Percentiles rank a stretch among this genome's conserved stretches.
Evolutionary conservation across 2,329 filamentous ascomycete species (phyloP).

Genomic region (Sporothrix phasma): DNA sequence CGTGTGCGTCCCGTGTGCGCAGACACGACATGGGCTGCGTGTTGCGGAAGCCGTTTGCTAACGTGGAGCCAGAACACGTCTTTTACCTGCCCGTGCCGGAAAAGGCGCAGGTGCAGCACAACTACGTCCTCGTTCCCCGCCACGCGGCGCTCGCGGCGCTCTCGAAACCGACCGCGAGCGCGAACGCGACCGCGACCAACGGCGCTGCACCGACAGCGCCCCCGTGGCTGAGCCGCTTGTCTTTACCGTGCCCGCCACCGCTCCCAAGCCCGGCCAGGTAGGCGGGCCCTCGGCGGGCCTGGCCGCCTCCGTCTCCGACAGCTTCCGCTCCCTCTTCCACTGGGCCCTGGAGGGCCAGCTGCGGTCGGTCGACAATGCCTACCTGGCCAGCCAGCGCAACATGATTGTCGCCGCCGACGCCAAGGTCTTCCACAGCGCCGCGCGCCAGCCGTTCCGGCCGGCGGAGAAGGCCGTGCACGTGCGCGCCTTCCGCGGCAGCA

Average conservation of each 20-base stretch:
- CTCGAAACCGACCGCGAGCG: slow-evolving; percentile 24
- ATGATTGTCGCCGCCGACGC: slow-evolving; percentile 43
- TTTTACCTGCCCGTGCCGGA: slow-evolving; percentile 57
- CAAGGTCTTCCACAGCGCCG: slow-evolving; percentile 46
- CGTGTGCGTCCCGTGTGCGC: no score
- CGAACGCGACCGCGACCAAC: background rate
- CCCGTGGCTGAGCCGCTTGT: slow-evolving; percentile 47
- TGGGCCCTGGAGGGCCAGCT: slow-evolving; percentile 49
- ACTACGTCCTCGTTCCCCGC: slow-evolving; percentile 53
- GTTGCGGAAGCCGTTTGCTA: background rate
- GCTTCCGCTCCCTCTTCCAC: slow-evolving; percentile 48
- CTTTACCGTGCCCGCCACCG: slow-evolving; percentile 50
- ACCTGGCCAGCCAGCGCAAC: slow-evolving; percentile 24
- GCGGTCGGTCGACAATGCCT: slow-evolving; percentile 35
- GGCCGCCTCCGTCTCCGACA: slow-evolving; percentile 47
- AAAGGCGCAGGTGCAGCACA: slow-evolving; percentile 55
- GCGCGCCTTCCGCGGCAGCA: slow-evolving; percentile 55
- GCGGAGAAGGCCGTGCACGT: slow-evolving; percentile 56
- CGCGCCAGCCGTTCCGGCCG: slow-evolving; percentile 48
- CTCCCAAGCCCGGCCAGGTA: slow-evolving; percentile 51
- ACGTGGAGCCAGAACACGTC: slow-evolving; percentile 39
- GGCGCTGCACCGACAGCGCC: background rate
- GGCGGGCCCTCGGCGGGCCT: slow-evolving; percentile 38
- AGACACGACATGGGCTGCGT: no score
- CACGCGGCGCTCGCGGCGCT: slow-evolving; percentile 38